A percentile compares a stretch with the other conserved stretches of the same genome.
Evolutionary conservation across 1,284 basidiomycete species (phyloP).

Genomic region (Ustilago lituana): DNA sequence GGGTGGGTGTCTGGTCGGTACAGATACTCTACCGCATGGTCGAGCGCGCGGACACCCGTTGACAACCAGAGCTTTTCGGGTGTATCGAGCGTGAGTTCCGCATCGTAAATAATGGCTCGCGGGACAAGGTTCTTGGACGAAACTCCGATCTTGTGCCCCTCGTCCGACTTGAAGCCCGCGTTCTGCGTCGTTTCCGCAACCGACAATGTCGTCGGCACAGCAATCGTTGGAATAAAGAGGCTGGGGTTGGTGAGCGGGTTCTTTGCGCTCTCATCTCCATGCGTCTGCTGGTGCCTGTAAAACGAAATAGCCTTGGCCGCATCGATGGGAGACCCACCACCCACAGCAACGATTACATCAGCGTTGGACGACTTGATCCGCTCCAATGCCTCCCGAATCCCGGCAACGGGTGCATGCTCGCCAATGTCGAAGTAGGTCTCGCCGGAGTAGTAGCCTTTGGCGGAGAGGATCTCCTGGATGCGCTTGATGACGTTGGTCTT

Average conservation of each 20-base stretch:
- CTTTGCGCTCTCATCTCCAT: conserved; percentile 28
- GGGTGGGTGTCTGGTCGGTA: conserved; percentile 74
- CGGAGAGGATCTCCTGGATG: conserved; percentile 28
- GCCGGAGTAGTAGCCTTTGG: conserved; percentile 35
- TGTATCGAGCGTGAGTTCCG: conserved; percentile 77
- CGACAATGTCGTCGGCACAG: conserved; percentile 82
- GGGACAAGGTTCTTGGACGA: conserved; percentile 66
- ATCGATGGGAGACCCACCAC: conserved; percentile 82
- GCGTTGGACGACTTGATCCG: conserved; percentile 73
- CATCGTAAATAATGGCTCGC: conserved; percentile 77
- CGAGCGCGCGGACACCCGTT: conserved; percentile 72
- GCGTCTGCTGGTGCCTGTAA: conserved; percentile 34
- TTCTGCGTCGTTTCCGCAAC: conserved; percentile 76
- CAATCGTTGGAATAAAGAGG: conserved; percentile 70
- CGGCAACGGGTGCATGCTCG: conserved; percentile 78
- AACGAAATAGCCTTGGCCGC: conserved; percentile 70
- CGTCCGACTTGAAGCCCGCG: conserved; percentile 79
- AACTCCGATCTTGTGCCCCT: conserved; percentile 76
- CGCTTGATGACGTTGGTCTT: conserved; percentile 48
- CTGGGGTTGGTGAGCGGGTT: conserved; percentile 11
- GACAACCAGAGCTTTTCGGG: conserved; percentile 82
- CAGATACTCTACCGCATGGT: conserved; percentile 81
- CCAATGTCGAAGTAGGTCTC: conserved; percentile 79
- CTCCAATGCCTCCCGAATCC: conserved; percentile 72
- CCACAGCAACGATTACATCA: conserved; percentile 74